Base-by-base conservation (phyloP, 2,329 filamentous ascomycete species). In the Apiospora rasikravindrae region DNA sequence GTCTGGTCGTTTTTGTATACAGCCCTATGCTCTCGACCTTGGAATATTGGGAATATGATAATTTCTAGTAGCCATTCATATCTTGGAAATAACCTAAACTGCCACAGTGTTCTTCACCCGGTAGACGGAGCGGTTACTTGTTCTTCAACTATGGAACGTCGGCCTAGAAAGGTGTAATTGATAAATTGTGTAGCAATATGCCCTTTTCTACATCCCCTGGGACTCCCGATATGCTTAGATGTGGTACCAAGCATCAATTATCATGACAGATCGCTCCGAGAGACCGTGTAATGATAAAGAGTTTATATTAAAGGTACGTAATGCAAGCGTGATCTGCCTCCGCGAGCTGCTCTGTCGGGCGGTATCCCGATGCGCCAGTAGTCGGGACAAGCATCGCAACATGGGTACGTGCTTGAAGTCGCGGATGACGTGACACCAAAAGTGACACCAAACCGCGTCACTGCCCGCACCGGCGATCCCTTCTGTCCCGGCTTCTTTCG, bases 391-490 rank as follows among this genome's bases (percentile, higher is more conserved):
- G 16, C 57, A 64, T 64, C 29, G 33, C 57, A 37, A n/a, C 1
- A 40, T 37, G 8, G 33, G 33, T 64, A 40, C 57, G 57, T 64
- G 57, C 57, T 64, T 33, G 11, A 40, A 13, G 57, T n/a, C 13
- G 19, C 57, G 4, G 57, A 64, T 64, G 57, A 11, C 57, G 57
- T 64, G 57, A 64, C 33, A 22, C 33, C 33, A 37, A 61, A 64
- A 33, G 57, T 64, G 57, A 64, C 57, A 22, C 33, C 33, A 61
- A 61, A 64, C 22, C 57, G 57, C 57, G 10, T 40, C 57, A 40
- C 57, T 64, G 7, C 57, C 33, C 19, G 19, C 57, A 37, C 33
- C 33, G 57, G 57, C 57, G 33, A 64, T 24, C 57, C 57, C 19
- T 10, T 22, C 6, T n/a, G 22, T 5, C 57, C 33, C 57, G 19